These are phyloP conservation scores for Trichomonascaceae sp. DNA, from an alignment of 1,139 yeast species.

Conservation along the genomic window DNA sequence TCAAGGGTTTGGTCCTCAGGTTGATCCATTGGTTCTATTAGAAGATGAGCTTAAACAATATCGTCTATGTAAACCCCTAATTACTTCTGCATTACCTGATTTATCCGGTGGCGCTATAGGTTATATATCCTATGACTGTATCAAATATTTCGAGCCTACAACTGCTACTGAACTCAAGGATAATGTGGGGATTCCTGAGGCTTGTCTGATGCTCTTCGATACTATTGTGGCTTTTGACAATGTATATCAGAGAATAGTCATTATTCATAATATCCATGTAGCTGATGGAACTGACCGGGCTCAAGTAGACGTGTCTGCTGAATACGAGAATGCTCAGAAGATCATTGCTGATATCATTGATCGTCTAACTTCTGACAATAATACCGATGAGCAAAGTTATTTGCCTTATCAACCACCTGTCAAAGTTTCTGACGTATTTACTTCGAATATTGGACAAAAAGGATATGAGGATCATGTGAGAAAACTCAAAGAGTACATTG, in stretches of 20 bases:
- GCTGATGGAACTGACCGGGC: constrained; percentile 28
- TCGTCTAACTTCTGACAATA: constrained; percentile 31
- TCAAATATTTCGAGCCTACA: constrained; percentile 90
- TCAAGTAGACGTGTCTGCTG: constrained; percentile 37
- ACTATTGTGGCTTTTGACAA: constrained; percentile 87
- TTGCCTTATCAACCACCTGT: constrained; percentile 71
- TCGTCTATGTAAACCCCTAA: constrained; percentile 61
- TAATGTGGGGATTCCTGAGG: constrained; percentile 78
- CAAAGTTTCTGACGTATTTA: constrained; percentile 46
- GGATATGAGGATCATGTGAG: constrained; percentile 85
- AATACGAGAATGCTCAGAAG: constrained; percentile 48
- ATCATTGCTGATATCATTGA: constrained; percentile 55
- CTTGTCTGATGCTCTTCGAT: constrained; percentile 86
- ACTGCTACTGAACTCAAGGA: constrained; percentile 71
- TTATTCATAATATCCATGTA: constrained; percentile 69
- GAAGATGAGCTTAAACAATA: constrained; percentile 64
- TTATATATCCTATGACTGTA: constrained; percentile 91
- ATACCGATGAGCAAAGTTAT: constrained; percentile 32
- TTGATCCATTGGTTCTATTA: constrained; percentile 72
- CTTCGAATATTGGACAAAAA: constrained; percentile 85
- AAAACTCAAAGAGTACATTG: constrained; percentile 69
- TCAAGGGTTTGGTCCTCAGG: constrained; percentile 44
- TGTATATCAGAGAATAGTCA: constrained; percentile 86
- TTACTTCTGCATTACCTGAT: constrained; percentile 57
- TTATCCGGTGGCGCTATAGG: constrained; percentile 96